Evolutionary conservation across 345 rosid genomes (phyloP).

Genomic region (Corymbia maculata): DNA sequence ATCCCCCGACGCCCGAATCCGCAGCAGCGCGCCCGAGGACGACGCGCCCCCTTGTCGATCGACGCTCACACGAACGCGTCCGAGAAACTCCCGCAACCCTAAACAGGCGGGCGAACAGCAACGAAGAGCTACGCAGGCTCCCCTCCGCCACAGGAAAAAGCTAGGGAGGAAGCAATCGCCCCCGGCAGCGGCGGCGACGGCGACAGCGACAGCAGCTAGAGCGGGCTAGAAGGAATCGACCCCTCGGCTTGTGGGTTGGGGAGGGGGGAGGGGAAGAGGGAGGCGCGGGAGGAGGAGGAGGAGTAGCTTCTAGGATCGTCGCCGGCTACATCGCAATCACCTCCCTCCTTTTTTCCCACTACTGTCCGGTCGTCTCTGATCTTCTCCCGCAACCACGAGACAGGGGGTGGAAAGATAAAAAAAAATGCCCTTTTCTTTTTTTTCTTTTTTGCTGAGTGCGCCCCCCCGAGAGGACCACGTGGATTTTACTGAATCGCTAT

Average conservation of each 20-base stretch:
- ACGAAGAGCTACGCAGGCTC: background rate
- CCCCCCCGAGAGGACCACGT: background rate
- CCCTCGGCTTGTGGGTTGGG: background rate
- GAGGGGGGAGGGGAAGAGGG: no score
- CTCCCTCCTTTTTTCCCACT: background rate
- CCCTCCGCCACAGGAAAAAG: background rate
- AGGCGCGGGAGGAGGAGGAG: no score
- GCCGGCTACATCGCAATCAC: background rate
- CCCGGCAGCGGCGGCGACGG: background rate
- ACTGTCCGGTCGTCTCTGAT: background rate
- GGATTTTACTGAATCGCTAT: background rate
- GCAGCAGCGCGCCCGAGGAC: background rate
- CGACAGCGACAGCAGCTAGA: background rate
- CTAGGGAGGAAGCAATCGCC: background rate
- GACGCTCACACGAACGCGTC: background rate
- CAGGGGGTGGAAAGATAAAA: no score
- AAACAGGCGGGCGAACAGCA: background rate
- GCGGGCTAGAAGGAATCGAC: background rate
- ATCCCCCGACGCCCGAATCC: background rate
- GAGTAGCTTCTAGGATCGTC: background rate
- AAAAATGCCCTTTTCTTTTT: no score
- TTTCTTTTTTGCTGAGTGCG: background rate
- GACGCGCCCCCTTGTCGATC: background rate
- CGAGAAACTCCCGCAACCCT: background rate
- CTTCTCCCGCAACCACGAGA: background rate